Evolutionary conservation across 306 rosid species (phyloP), one percentile per base, ranked within the genome.

Genomic region (Gynostemma pentaphyllum): DNA sequence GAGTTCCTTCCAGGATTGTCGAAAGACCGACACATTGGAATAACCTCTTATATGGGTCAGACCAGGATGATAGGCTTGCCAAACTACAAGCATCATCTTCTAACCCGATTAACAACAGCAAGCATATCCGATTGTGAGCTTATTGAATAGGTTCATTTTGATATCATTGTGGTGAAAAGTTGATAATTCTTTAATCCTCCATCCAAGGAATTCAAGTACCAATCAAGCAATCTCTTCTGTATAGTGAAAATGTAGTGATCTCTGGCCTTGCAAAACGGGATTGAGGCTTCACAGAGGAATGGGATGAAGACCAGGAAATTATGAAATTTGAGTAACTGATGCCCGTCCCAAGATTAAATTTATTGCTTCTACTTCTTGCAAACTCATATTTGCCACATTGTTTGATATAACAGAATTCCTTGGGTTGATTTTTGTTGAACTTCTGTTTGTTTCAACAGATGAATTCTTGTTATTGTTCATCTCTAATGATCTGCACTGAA

Each of bases 21-120:
- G 90, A 82, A 55, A 85, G 90, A 68, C 77, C 95, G 0, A 79
- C 90, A 28, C 82, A 81, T 75, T 86, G 96, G 99, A 86, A 76
- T 73, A 88, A 80, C 75, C 71, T 82, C 71, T 82, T 86, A 34
- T 92, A 83, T 70, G 75, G 75, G 60, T 81, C 82, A 32, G 94
- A 83, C 65, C 94, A 81, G 15, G 94, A 85, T 34, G 95, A 85
- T 27, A 84, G 82, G 78, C 60, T 68, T 42, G 69, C 69, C 60
- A 81, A 70, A 63, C 64, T 69, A 68, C 82, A 85, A 39, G 80
- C 80, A n/a, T 74, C 90, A 54, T 81, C 85, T 45, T 80, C 91
- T 63, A 80, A 78, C 75, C 40, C 72, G 76, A 79, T 61, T 71
- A 68, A 78, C 70, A 64, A 63, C 68, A 76, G 91, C 75, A 85